Evolutionary conservation across 208 protist species (phyloP).

Genomic region (Polymyxa betae): DNA sequence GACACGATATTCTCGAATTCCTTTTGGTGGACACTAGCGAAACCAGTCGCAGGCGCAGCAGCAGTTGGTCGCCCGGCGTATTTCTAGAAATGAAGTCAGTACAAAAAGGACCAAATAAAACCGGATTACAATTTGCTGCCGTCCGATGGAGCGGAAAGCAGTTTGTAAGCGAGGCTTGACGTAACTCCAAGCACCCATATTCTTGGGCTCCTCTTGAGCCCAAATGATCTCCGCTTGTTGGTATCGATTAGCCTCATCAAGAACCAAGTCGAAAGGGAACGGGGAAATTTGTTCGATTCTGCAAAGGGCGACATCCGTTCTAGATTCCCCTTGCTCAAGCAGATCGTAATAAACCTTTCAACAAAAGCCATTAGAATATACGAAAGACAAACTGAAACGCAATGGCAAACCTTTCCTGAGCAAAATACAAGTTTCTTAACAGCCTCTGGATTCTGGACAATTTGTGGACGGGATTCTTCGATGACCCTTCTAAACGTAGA

Average conservation of each 20-base stretch:
- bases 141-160: background rate
- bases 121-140: background rate
- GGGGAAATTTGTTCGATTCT: conserved; percentile 43
- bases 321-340: background rate
- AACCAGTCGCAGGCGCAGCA: background rate
- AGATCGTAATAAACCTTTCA: conserved; percentile 31
- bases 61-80: background rate
- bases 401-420: conserved; percentile 95
- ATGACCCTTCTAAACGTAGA: background rate
- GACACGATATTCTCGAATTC: background rate
- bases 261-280: conserved; percentile 51
- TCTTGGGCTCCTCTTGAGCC: conserved; percentile 60
- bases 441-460: conserved; percentile 23
- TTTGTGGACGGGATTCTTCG: background rate
- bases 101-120: background rate
- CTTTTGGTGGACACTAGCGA: background rate
- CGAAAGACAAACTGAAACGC: conserved; percentile 64
- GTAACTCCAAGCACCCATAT: conserved; percentile 56
- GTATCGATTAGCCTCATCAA: conserved; percentile 43
- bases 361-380: background rate
- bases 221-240: conserved; percentile 53
- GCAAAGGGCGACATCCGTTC: conserved; percentile 51
- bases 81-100: background rate
- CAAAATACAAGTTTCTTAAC: conserved; percentile 85
- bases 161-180: conserved; percentile 39